Evolutionary conservation across 2,329 filamentous ascomycete genomes (phyloP), one percentile per base, ranked within the genome.

Genomic region (Parafenestella ontariensis): DNA sequence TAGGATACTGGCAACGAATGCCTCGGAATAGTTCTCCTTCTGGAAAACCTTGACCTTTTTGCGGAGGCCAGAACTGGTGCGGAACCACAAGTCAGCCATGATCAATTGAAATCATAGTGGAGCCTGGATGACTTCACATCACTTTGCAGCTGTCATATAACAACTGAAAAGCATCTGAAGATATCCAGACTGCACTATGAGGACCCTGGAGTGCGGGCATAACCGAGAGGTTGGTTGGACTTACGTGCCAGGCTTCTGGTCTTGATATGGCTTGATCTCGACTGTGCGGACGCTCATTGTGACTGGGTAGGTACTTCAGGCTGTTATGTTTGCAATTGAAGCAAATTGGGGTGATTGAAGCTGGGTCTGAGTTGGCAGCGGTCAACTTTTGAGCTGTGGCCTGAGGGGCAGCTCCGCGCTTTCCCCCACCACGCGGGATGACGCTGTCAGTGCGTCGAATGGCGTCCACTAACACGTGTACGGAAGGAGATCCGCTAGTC

Each of bases 11-110:
- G 94, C 85, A 66, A 99, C 86, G 77, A 99, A 99, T 47, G 94
- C 88, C 81, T 99, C 95, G 79, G 91, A 93, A 85, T 99, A 99
- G 81, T 99, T 86, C 56, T 88, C 84, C 79, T 97, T 84, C 79
- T 99, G 92, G 84, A 99, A 99, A 76, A 96, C 91, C 73, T 91
- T 92, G 81, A 98, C 95, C 87, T 96, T 98, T 82, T 99, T 99
- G 64, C 95, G 92, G 78, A 99, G 92, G 78, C 95, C 95, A 66
- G 95, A 99, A 68, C 94, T 98, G 72, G 53, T 58, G 49, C 54
- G 41, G 42, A 56, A 60, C 49, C 48, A 61, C 24, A 43, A 58
- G 64, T 72, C 51, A 74, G 73, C 65, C 59, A 65, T 60, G 34
- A 42, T 58, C 58, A 57, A 15, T 42, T 15, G 10, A 46, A 6